These are phyloP conservation scores for Pseudoperonospora humuli DNA, from an alignment of 352 stramenopile genomes.

Conservation along the genomic window DNA sequence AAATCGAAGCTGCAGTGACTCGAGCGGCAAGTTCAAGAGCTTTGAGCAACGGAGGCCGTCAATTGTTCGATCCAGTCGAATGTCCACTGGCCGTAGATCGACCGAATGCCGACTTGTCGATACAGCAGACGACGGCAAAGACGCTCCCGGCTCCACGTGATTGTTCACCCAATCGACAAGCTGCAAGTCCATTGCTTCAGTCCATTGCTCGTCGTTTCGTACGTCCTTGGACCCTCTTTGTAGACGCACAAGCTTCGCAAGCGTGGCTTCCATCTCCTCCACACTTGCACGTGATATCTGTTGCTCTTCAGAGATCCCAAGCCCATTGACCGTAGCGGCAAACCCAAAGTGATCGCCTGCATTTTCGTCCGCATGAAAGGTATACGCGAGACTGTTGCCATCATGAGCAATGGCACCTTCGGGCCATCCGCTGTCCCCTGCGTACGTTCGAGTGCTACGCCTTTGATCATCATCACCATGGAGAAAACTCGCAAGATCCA, in stretches of 20 bases:
- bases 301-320: slow-evolving; percentile 54
- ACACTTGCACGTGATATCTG: slow-evolving; percentile 45
- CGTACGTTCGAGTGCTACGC: slow-evolving; percentile 29
- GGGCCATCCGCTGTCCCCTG: slow-evolving; percentile 40
- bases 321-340: slow-evolving; percentile 43
- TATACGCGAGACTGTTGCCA: slow-evolving; percentile 54
- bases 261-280: slow-evolving; percentile 31
- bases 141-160: slow-evolving; percentile 43
- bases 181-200: slow-evolving; percentile 67
- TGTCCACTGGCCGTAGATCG: slow-evolving; percentile 62
- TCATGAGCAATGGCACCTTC: slow-evolving; percentile 41
- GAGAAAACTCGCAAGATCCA: slow-evolving; percentile 25
- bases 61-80: slow-evolving; percentile 56
- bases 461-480: slow-evolving; percentile 9
- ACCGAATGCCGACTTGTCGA: slow-evolving; percentile 31
- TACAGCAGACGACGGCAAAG: slow-evolving; percentile 10
- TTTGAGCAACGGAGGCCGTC: slow-evolving; percentile 70
- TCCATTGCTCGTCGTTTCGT: slow-evolving; percentile 29
- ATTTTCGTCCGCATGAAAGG: slow-evolving; percentile 54
- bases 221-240: slow-evolving; percentile 4
- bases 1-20: slow-evolving; percentile 68
- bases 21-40: slow-evolving; percentile 44
- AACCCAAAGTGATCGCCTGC: slow-evolving; percentile 47
- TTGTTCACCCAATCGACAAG: slow-evolving; percentile 85
- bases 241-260: slow-evolving; percentile 18